Evolutionary conservation across 148 eudicot genomes (phyloP), one percentile per base, ranked within the genome.

Genomic region (Linanthus parryae): DNA sequence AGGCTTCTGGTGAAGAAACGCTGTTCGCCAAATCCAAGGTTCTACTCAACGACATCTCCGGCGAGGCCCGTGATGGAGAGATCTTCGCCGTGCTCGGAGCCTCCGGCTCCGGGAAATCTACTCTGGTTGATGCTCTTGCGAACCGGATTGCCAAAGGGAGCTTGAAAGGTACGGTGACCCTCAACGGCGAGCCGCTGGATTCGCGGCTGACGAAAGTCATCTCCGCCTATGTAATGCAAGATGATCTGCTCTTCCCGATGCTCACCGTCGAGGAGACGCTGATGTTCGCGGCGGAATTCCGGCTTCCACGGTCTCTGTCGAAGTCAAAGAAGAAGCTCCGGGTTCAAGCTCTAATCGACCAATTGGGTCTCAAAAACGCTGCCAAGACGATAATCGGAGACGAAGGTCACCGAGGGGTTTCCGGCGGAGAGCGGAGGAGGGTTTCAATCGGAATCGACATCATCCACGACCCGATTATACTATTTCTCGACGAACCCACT

Each of bases 161-260:
- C 58, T 58, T 89, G 24, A 77, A 80, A 28, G 97, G 97, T 6
- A 59, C 68, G 3, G 76, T 89, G 23, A 72, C 53, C 13, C 57
- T 89, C 13, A 89, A 89, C 39, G 95, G 83, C 9, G 95, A 89
- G 30, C 67, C 62, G 6, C 52, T 82, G 51, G 91, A 85, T n/a
- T 80, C 97, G 0, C 78, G 76, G 57, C 61, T 89, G 27, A 63
- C 73, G 28, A 82, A 85, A 45, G 77, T 73, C 0, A 89, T 89
- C 12, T 89, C 97, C 7, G 97, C 97, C 49, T 89, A 89, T 47
- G 95, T 89, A 1, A 89, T 89, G 97, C n/a, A 89, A 43, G 97
- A 89, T 22, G 97, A 89, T 37, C 71, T 89, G 2, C 51, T 89
- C 14, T 89, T 85, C 37, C 97, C 97, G 1, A 85, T 89, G 95